Conservation (phyloP, 345 rosid genomes). For the Eucalyptus dawsonii region DNA sequence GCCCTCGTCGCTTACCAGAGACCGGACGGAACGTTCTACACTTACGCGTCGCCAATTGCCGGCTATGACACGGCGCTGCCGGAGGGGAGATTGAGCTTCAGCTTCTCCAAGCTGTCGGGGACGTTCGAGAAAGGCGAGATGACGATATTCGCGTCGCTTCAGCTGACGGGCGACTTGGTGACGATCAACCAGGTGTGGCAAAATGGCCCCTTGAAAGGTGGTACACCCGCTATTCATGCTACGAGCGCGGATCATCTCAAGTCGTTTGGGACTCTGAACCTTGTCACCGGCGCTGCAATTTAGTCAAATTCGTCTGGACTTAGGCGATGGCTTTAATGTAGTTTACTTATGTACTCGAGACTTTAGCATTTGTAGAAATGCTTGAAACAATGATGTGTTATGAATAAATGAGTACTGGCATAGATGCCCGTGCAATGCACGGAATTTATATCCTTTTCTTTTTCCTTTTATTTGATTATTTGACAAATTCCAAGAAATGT, state of each 20-base stretch:
- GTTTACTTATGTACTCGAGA: background rate
- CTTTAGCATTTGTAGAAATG: background rate
- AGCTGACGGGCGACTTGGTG: slow-evolving; percentile 1
- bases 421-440: background rate
- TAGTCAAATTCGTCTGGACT: background rate
- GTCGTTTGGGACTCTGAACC: background rate
- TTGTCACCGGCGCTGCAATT: background rate
- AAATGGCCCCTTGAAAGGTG: slow-evolving; percentile 1
- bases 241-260: background rate
- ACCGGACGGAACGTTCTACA: background rate
- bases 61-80: slow-evolving; percentile 6
- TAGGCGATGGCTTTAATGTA: background rate
- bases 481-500: background rate
- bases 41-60: slow-evolving; percentile 9
- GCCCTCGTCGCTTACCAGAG: slow-evolving; percentile 35
- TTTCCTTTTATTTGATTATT: background rate
- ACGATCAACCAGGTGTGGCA: slow-evolving; percentile 35
- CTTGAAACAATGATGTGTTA: background rate
- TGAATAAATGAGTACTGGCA: background rate
- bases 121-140: background rate
- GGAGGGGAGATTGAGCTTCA: slow-evolving; percentile 12
- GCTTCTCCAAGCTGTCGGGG: slow-evolving; percentile 6
- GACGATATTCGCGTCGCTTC: slow-evolving; percentile 28
- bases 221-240: background rate
- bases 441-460: too few species aligned